Percentiles rank a stretch among this genome's conserved stretches.
Conservation (phyloP, 441 rosid species). For the Euphorbia celastroides region DNA sequence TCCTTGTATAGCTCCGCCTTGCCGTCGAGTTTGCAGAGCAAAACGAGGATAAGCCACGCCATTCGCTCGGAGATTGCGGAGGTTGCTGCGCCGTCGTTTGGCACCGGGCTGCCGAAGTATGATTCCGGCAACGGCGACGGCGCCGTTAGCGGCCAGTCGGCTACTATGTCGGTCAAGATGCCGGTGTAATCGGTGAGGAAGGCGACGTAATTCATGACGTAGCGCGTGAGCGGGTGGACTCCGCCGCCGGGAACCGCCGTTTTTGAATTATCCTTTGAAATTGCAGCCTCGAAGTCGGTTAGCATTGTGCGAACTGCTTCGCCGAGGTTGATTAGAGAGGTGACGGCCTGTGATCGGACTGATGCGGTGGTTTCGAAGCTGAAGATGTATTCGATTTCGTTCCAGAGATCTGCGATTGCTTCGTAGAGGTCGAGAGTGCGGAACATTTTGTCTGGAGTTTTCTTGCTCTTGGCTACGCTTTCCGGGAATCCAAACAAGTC, state of each 20-base stretch:
- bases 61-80: conserved; percentile 45
- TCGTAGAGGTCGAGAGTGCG: conserved; percentile 67
- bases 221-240: conserved; percentile 71
- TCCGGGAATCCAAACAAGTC: conserved; percentile 57
- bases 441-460: conserved; percentile 70
- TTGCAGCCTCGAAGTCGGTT: conserved; percentile 53
- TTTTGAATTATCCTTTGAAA: conserved; percentile 59
- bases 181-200: conserved; percentile 66
- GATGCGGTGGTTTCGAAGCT: conserved; percentile 41
- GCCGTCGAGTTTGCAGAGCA: conserved; percentile 72
- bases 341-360: conserved; percentile 44
- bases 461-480: conserved; percentile 50
- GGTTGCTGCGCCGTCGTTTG: conserved; percentile 19
- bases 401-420: conserved; percentile 43
- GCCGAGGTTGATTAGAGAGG: conserved; percentile 45
- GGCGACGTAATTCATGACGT: conserved; percentile 70
- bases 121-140: conserved; percentile 43
- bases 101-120: conserved; percentile 32
- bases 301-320: conserved; percentile 52
- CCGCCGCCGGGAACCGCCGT: conserved; percentile 57
- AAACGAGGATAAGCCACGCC: conserved; percentile 67
- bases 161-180: conserved; percentile 41
- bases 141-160: conserved; percentile 40
- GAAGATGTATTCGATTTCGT: conserved; percentile 58
- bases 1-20: conserved; percentile 61